Conservation (phyloP, 805 yeast genomes). For the Metschnikowia bowlesiae region DNA sequence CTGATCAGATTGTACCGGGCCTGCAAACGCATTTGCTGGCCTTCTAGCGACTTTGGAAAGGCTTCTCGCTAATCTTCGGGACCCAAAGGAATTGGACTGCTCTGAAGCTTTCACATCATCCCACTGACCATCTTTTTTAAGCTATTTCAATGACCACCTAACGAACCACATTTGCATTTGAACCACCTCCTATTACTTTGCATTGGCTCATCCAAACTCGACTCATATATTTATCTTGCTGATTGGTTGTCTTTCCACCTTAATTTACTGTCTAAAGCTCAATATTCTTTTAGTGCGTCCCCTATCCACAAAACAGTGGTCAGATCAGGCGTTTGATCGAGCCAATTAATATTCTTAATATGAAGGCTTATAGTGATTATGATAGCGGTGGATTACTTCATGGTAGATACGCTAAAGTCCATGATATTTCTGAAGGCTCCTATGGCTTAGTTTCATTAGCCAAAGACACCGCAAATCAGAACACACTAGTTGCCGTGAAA, state of each 20-base stretch:
- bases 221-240: not conserved
- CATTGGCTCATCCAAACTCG: not conserved
- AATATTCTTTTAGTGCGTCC: not conserved
- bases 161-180: conserved; percentile 4
- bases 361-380: conserved; percentile 40
- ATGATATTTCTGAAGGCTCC: conserved; percentile 84
- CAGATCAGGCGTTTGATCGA: not conserved
- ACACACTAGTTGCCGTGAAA: conserved; percentile 74
- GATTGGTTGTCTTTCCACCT: not conserved
- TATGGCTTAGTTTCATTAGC: conserved; percentile 91
- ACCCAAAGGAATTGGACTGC: not conserved
- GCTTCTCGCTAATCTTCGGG: not conserved
- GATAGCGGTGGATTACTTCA: conserved; percentile 47
- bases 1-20: conserved; percentile 1
- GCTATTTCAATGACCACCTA: conserved; percentile 3
- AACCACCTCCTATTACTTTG: not conserved
- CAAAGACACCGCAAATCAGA: conserved; percentile 49
- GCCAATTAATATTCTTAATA: conserved; percentile 8
- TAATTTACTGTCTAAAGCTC: not conserved
- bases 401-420: conserved; percentile 61
- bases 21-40: not conserved
- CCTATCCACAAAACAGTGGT: not conserved
- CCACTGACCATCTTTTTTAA: not conserved
- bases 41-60: not conserved
- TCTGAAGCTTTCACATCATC: not conserved